Conservation (phyloP, 2,329 filamentous ascomycete genomes). For the Nothopassalora personata region DNA sequence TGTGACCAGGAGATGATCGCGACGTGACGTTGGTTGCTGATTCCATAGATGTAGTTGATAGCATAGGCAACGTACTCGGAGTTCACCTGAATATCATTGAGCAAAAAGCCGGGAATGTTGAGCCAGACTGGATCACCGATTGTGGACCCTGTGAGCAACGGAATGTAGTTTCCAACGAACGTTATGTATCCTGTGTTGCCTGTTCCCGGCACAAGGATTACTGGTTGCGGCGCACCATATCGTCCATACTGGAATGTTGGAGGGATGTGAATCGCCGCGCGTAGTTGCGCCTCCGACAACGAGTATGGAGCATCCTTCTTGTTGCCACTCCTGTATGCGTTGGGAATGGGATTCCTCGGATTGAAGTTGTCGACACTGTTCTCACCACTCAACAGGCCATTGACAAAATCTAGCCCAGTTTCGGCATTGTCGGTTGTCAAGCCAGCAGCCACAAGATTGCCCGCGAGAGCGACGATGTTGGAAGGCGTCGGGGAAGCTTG, state of each 20-base stretch:
- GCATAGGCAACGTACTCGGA: constrained; percentile 54
- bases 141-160: constrained; percentile 39
- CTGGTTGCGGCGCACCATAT: constrained; percentile 31
- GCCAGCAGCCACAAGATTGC: constrained; percentile 25
- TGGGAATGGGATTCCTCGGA: constrained; percentile 10
- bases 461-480: constrained; percentile 26
- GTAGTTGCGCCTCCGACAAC: constrained; percentile 42
- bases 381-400: constrained; percentile 17
- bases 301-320: constrained; percentile 46
- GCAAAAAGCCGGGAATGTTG: constrained; percentile 47
- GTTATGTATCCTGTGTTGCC: constrained; percentile 44
- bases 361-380: constrained; percentile 28
- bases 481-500: constrained; percentile 7
- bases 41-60: constrained; percentile 49
- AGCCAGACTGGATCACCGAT: constrained; percentile 52
- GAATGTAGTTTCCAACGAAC: constrained; percentile 46
- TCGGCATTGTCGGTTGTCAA: constrained; percentile 26
- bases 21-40: constrained; percentile 36
- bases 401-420: constrained; percentile 16
- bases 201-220: constrained; percentile 52
- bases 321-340: constrained; percentile 36
- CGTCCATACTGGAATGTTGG: constrained; percentile 42
- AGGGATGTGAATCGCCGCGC: constrained; percentile 49
- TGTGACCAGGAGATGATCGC: constrained; percentile 51
- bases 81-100: constrained; percentile 47